phyloP scores from a whole-genome alignment of 176 grass and related monocot genomes.

The Alopecurus myosuroides region DNA sequence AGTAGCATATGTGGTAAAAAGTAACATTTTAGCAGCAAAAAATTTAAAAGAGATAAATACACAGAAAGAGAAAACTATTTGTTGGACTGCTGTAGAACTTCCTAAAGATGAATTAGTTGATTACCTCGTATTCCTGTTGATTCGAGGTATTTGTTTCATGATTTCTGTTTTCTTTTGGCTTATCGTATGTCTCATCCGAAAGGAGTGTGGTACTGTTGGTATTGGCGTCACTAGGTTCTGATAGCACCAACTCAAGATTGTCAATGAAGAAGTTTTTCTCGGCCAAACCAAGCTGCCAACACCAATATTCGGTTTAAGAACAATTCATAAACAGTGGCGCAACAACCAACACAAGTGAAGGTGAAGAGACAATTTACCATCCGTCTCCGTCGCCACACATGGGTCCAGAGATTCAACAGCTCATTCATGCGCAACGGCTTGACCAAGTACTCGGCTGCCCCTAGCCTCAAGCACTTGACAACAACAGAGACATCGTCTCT shows the following conservation, averaged over 20 bases:
- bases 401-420: conserved; percentile 91
- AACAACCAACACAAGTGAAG: conserved; percentile 10
- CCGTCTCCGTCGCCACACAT: conserved; percentile 79
- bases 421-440: conserved; percentile 92
- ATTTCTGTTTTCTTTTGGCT: conserved; percentile 52
- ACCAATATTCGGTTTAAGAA: conserved; percentile 21
- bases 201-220: conserved; percentile 78
- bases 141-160: conserved; percentile 42
- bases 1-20: not conserved
- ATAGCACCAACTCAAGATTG: conserved; percentile 56
- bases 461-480: conserved; percentile 91
- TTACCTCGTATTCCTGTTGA: conserved; percentile 74
- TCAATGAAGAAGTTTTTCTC: conserved; percentile 89
- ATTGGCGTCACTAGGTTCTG: conserved; percentile 86
- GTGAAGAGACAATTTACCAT: conserved; percentile 59
- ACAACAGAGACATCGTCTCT: conserved; percentile 90
- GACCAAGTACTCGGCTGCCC: conserved; percentile 86
- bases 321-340: conserved; percentile 6
- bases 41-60: not conserved
- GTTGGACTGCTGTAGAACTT: not conserved
- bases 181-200: conserved; percentile 80
- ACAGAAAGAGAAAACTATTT: not conserved
- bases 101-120: not conserved
- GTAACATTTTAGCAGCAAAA: not conserved
- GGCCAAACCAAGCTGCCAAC: conserved; percentile 65